Percentiles rank a stretch among this genome's conserved stretches.
Evolutionary conservation across 768 basidiomycete species (phyloP).

Genomic region (Mycena galericulata): DNA sequence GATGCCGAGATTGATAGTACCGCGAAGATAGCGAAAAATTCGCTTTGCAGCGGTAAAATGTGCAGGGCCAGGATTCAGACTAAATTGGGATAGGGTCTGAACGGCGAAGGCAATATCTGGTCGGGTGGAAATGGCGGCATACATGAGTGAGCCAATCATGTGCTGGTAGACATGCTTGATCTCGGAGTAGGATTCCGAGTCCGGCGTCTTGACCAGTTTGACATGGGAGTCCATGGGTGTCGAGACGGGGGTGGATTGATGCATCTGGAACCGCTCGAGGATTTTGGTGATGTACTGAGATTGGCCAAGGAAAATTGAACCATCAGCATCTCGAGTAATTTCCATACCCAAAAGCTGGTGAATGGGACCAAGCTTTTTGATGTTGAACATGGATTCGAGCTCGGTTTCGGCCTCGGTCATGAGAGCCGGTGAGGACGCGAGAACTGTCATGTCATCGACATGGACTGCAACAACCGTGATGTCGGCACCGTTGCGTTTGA

Average conservation of each 20-base stretch:
- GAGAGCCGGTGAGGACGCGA: constrained; percentile 17
- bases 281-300: constrained; percentile 32
- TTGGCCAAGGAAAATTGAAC: constrained; percentile 37
- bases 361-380: constrained; percentile 34
- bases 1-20: constrained; percentile 9
- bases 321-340: constrained; percentile 29
- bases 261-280: constrained; percentile 28
- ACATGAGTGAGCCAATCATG: constrained; percentile 45
- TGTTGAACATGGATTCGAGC: constrained; percentile 30
- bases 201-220: constrained; percentile 17
- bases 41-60: constrained; percentile 13
- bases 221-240: constrained; percentile 16
- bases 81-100: constrained; percentile 40
- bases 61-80: constrained; percentile 11
- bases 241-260: background rate
- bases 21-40: constrained; percentile 5
- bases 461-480: constrained; percentile 28
- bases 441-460: constrained; percentile 42
- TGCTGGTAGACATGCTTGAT: constrained; percentile 37
- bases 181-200: constrained; percentile 17
- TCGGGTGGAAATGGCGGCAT: constrained; percentile 43
- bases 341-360: constrained; percentile 40
- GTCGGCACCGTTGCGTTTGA: constrained; percentile 20
- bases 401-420: constrained; percentile 21
- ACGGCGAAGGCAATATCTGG: constrained; percentile 50